A percentile compares a stretch with the other conserved stretches of the same genome.
phyloP scores from a whole-genome alignment of 768 basidiomycete species.

The Tulasnella sp. region DNA sequence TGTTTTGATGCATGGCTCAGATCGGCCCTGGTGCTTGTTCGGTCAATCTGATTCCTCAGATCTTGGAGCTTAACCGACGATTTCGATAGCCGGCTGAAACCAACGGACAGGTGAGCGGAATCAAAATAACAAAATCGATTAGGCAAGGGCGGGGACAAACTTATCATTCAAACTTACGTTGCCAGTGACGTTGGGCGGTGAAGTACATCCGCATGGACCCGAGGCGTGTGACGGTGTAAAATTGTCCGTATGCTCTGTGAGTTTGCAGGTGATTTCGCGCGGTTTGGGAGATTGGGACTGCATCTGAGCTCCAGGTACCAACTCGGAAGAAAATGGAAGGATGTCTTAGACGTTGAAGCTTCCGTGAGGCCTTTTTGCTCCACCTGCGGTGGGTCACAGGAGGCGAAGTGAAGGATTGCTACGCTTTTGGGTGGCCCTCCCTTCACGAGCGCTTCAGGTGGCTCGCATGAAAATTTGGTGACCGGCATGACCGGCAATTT shows the following conservation, averaged over 20 bases:
- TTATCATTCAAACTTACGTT: not conserved
- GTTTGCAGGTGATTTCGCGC: not conserved
- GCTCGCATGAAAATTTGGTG: not conserved
- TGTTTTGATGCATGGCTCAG: not conserved
- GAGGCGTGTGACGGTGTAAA: not conserved
- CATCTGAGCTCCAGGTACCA: not conserved
- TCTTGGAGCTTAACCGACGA: not conserved
- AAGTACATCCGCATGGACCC: not conserved
- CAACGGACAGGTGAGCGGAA: not conserved
- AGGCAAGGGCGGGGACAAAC: not conserved
- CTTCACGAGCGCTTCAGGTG: not conserved
- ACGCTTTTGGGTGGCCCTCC: not conserved
- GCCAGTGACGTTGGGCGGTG: not conserved
- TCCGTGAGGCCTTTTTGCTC: not conserved
- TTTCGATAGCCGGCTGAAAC: not conserved
- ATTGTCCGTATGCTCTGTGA: not conserved
- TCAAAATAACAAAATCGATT: not conserved
- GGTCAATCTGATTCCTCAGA: not conserved
- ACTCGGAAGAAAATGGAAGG: not conserved
- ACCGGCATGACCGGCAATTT: not conserved
- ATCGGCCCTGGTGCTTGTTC: not conserved
- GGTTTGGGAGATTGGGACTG: not conserved
- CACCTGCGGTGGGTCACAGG: not conserved
- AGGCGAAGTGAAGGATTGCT: not conserved
- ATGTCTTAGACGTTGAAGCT: slow-evolving; percentile 4